Evolutionary conservation across 1,139 yeast genomes (phyloP).

Genomic region (Nematodospora anomalae): DNA sequence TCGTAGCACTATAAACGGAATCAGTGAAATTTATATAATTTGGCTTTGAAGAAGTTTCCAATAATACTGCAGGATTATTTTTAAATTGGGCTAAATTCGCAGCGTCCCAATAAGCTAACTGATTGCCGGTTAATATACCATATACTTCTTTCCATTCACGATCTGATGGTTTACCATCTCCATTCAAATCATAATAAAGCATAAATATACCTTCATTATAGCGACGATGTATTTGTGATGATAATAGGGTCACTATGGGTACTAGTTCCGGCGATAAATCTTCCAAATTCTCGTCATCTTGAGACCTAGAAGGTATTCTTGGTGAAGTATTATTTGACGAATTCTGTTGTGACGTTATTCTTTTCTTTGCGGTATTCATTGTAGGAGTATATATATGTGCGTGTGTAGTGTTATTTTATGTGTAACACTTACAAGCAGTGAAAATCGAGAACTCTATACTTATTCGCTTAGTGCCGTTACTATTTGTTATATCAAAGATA

Average conservation of each 20-base stretch:
- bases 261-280: slow-evolving; percentile 64
- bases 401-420: too few relatives aligned
- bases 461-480: too few relatives aligned
- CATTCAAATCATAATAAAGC: slow-evolving; percentile 68
- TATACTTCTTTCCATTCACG: slow-evolving; percentile 91
- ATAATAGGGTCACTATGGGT: slow-evolving; percentile 70
- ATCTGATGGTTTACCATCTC: slow-evolving; percentile 83
- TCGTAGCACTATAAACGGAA: slow-evolving; percentile 78
- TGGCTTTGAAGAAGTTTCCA: slow-evolving; percentile 69
- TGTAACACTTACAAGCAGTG: too few relatives aligned
- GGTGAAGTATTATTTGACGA: slow-evolving; percentile 9
- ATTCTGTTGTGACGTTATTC: slow-evolving; percentile 19
- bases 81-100: slow-evolving; percentile 61
- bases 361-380: slow-evolving; percentile 25
- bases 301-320: slow-evolving; percentile 8
- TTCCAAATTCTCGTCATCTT: slow-evolving; percentile 16
- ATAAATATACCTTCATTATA: slow-evolving; percentile 74
- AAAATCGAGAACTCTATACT: too few relatives aligned
- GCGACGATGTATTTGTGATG: slow-evolving; percentile 72
- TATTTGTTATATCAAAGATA: too few relatives aligned
- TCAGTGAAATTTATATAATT: slow-evolving; percentile 88
- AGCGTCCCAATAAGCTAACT: slow-evolving; percentile 91
- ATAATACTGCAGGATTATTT: slow-evolving; percentile 48
- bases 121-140: slow-evolving; percentile 88
- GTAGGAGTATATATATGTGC: not conserved